Base-by-base conservation (phyloP, 768 basidiomycete species). In the Pleurotus citrinopileatus region DNA sequence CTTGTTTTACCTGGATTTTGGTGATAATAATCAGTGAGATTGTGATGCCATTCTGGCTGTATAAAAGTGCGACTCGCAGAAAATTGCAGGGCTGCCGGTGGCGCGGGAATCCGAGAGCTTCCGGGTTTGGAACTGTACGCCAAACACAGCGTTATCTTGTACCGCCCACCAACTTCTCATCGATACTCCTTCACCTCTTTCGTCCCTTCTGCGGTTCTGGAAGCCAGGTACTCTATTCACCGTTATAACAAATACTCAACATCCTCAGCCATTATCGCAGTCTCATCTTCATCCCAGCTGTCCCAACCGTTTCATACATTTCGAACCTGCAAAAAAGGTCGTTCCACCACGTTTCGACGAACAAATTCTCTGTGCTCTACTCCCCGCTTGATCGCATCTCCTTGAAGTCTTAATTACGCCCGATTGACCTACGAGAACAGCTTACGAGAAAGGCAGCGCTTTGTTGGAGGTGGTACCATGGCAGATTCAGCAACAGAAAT, bases 401-500 rank as follows among this genome's bases (percentile, higher is more conserved):
- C 46, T 38, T 27, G 27, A 53, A 37, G 7, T 27, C 17, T 44
- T 38, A 25, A 37, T 34, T n/a, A 48, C 36, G 36, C 50, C 22
- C 32, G 36, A 52, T 26, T 20, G 29, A n/a, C n/a, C 29, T 17
- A 34, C 50, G 26, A 37, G 50, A 38, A 47, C 29, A 28, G 13
- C 22, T 19, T 23, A 28, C 25, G 45, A 47, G 45, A 28, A 32
- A 47, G 45, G 29, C 15, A 47, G 29, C 45, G 45, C 28, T 15
- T 47, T 47, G 42, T 47, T 34, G 29, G 34, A 32, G 29, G 37
- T n/a, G 15, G 20, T 25, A 25, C 32, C 53, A 91, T 91, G 89
- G 84, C 89, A 66, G 89, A 92, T 65, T 76, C 85, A 61, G 75
- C 83, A 57, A 89, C 88, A 67, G 96, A 98, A 71, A 96, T 99